Evolutionary conservation across 2,329 filamentous ascomycete species (phyloP).

Genomic region (Trichoderma sp.): DNA sequence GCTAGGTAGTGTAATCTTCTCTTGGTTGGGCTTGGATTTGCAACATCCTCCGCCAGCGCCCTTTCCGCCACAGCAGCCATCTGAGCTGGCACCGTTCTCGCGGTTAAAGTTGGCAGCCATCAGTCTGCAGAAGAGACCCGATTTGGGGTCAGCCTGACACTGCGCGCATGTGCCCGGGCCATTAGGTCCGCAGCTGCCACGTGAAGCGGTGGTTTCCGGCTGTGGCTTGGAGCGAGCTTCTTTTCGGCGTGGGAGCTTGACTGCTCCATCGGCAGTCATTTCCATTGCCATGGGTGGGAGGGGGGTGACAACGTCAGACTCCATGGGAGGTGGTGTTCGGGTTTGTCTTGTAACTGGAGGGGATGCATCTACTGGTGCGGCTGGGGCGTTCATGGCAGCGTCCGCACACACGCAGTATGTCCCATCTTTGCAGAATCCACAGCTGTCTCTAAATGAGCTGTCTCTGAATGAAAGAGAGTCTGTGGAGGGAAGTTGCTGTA

Average conservation of each 20-base stretch:
- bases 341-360: slow-evolving; percentile 52
- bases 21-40: slow-evolving; percentile 46
- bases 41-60: slow-evolving; percentile 67
- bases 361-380: slow-evolving; percentile 46
- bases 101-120: slow-evolving; percentile 68
- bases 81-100: slow-evolving; percentile 39
- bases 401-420: slow-evolving; percentile 84
- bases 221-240: slow-evolving; percentile 37
- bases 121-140: slow-evolving; percentile 81
- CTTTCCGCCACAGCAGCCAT: slow-evolving; percentile 68
- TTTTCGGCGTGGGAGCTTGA: slow-evolving; percentile 59
- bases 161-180: slow-evolving; percentile 80
- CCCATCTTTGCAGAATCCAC: slow-evolving; percentile 81
- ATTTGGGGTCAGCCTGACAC: slow-evolving; percentile 76
- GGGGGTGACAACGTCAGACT: slow-evolving; percentile 58
- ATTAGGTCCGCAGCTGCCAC: slow-evolving; percentile 61
- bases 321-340: slow-evolving; percentile 62
- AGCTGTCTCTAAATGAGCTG: slow-evolving; percentile 69
- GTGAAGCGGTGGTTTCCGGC: slow-evolving; percentile 29
- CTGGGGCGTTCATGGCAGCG: slow-evolving; percentile 47
- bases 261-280: slow-evolving; percentile 61
- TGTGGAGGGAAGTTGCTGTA: slow-evolving; percentile 44
- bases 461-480: slow-evolving; percentile 59
- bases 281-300: slow-evolving; percentile 58
- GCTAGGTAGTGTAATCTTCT: slow-evolving; percentile 44